These are phyloP conservation scores for Metarhizium humberi DNA, from an alignment of 2,329 filamentous ascomycete species.

Conservation along the genomic window DNA sequence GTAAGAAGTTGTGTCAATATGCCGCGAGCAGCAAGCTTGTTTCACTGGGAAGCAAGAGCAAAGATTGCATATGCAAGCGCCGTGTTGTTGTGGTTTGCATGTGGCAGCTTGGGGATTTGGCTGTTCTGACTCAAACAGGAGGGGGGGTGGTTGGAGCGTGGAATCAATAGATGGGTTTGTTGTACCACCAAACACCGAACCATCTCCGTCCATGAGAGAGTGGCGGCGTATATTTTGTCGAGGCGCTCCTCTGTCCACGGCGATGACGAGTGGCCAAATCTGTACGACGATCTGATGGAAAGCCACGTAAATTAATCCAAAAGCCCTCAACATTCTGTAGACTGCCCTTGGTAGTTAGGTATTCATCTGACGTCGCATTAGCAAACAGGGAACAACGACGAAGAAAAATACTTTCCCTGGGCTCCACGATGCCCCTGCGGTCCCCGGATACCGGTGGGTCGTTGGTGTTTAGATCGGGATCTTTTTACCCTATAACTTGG, in stretches of 20 bases:
- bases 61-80: neutral
- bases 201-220: neutral
- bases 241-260: no score
- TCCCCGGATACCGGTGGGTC: neutral
- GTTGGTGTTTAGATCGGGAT: constrained; percentile 1
- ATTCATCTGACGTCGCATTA: no score
- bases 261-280: no score
- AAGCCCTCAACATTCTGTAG: no score
- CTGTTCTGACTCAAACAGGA: no score
- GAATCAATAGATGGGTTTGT: neutral
- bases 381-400: neutral
- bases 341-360: no score
- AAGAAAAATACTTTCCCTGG: neutral
- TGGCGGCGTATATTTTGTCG: no score
- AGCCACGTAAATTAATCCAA: no score
- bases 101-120: neutral
- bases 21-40: no score
- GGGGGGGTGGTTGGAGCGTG: no score
- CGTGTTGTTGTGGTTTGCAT: neutral
- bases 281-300: no score
- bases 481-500: constrained; percentile 11
- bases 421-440: constrained; percentile 1
- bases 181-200: neutral
- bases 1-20: no score
- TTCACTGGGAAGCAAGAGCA: neutral